Evolutionary conservation across 371 early-diverging fungal species (phyloP).

Genomic region (Rhizomucor miehei): DNA sequence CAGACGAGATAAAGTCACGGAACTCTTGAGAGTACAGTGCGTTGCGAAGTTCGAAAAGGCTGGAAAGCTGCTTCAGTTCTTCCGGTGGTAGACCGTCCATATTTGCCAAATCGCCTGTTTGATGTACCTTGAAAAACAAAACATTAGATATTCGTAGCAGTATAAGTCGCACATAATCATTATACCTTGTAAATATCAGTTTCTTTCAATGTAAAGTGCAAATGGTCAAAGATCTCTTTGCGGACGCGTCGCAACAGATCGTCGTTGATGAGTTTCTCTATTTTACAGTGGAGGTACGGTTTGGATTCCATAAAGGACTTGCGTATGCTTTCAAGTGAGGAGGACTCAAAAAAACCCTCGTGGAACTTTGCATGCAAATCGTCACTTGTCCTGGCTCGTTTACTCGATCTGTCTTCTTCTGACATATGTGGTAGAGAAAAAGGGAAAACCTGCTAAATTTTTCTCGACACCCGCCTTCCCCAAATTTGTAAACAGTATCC

Average conservation of each 20-base stretch:
- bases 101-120: slow-evolving; percentile 81
- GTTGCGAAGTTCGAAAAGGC: slow-evolving; percentile 59
- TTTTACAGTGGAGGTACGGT: slow-evolving; percentile 67
- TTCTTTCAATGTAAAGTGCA: slow-evolving; percentile 72
- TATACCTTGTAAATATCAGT: slow-evolving; percentile 79
- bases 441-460: no score
- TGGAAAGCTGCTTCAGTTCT: slow-evolving; percentile 49
- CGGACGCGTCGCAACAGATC: slow-evolving; percentile 59
- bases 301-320: slow-evolving; percentile 43
- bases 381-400: slow-evolving; percentile 6
- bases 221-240: slow-evolving; percentile 54
- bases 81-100: slow-evolving; percentile 63
- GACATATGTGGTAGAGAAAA: background rate
- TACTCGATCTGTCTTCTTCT: slow-evolving; percentile 2
- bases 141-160: no score
- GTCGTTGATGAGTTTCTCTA: slow-evolving; percentile 57
- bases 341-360: slow-evolving; percentile 23
- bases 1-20: slow-evolving; percentile 57
- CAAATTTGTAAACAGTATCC: no score
- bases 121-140: slow-evolving; percentile 33
- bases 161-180: no score
- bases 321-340: slow-evolving; percentile 16
- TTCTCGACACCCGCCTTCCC: no score
- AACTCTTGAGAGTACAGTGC: slow-evolving; percentile 71
- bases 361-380: slow-evolving; percentile 15